These are phyloP conservation scores for Xylaria polymorpha DNA, from an alignment of 2,329 filamentous ascomycete species.

Conservation along the genomic window DNA sequence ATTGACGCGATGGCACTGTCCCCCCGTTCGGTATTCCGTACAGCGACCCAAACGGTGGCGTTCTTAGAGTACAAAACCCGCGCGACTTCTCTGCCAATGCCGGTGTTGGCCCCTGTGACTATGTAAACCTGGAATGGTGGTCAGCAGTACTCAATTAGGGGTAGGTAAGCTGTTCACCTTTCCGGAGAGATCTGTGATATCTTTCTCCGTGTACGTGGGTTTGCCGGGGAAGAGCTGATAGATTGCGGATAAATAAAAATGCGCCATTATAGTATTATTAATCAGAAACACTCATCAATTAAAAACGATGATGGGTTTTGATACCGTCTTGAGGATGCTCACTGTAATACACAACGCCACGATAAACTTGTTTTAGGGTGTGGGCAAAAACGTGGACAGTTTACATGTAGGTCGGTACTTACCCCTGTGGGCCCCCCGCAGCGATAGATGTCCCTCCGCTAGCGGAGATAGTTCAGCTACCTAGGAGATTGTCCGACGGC, in stretches of 20 bases:
- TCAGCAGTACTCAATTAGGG: slow-evolving; percentile 2
- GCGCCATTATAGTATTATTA: slow-evolving; percentile 25
- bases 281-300: too few relatives aligned
- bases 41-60: slow-evolving; percentile 42
- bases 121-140: slow-evolving; percentile 39
- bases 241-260: slow-evolving; percentile 32
- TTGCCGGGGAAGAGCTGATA: slow-evolving; percentile 40
- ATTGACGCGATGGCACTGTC: slow-evolving; percentile 42
- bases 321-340: too few relatives aligned
- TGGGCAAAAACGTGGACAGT: too few relatives aligned
- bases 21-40: slow-evolving; percentile 42
- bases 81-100: slow-evolving; percentile 42
- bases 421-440: too few relatives aligned
- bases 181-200: slow-evolving; percentile 40
- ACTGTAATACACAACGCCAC: too few relatives aligned
- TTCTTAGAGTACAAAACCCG: slow-evolving; percentile 45
- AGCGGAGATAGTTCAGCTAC: too few relatives aligned
- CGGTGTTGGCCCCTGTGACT: slow-evolving; percentile 46
- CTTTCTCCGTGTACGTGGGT: slow-evolving; percentile 41
- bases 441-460: too few relatives aligned
- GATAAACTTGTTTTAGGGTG: too few relatives aligned
- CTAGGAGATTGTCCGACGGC: too few relatives aligned
- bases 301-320: too few relatives aligned
- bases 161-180: slow-evolving; percentile 29
- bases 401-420: too few relatives aligned